phyloP scores from a whole-genome alignment of 2,329 filamentous ascomycete genomes.

The Colletotrichum theobromicola region DNA sequence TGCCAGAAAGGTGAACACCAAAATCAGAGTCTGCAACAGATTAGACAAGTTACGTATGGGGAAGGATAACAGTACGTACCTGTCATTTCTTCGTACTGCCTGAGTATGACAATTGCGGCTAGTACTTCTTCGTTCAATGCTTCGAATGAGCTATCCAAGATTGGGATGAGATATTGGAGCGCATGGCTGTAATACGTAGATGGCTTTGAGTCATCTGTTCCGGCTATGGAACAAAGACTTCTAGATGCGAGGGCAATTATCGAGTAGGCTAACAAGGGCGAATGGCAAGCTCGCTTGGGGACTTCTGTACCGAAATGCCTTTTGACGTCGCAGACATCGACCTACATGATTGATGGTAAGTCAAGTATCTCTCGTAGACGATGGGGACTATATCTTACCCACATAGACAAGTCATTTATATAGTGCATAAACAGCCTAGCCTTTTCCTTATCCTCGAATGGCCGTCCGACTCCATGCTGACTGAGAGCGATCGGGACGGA shows the following conservation, averaged over 20 bases:
- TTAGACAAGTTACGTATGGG: not conserved
- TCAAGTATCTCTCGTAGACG: not conserved
- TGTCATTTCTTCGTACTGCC: slow-evolving; percentile 46
- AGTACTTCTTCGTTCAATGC: slow-evolving; percentile 42
- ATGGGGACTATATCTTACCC: not conserved
- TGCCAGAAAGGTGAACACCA: slow-evolving; percentile 31
- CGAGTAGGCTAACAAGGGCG: slow-evolving; percentile 39
- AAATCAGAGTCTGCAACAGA: slow-evolving; percentile 26
- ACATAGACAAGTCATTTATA: not conserved
- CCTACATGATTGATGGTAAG: slow-evolving; percentile 24
- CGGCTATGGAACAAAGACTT: slow-evolving; percentile 23
- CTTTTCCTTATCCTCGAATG: slow-evolving; percentile 2
- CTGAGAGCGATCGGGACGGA: not conserved
- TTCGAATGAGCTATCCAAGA: slow-evolving; percentile 36
- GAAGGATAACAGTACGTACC: slow-evolving; percentile 18
- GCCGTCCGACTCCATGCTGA: not conserved
- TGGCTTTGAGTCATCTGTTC: slow-evolving; percentile 32
- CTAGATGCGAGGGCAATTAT: slow-evolving; percentile 30
- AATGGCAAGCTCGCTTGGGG: slow-evolving; percentile 42
- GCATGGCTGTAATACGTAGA: slow-evolving; percentile 46
- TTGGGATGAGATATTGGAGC: slow-evolving; percentile 41
- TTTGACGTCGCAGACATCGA: slow-evolving; percentile 46
- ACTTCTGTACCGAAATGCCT: slow-evolving; percentile 45
- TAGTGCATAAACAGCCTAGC: slow-evolving; percentile 12
- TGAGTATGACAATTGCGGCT: slow-evolving; percentile 40